These are phyloP conservation scores for Taphrina wiesneri DNA, from an alignment of 1,139 yeast genomes.

Conservation along the genomic window DNA sequence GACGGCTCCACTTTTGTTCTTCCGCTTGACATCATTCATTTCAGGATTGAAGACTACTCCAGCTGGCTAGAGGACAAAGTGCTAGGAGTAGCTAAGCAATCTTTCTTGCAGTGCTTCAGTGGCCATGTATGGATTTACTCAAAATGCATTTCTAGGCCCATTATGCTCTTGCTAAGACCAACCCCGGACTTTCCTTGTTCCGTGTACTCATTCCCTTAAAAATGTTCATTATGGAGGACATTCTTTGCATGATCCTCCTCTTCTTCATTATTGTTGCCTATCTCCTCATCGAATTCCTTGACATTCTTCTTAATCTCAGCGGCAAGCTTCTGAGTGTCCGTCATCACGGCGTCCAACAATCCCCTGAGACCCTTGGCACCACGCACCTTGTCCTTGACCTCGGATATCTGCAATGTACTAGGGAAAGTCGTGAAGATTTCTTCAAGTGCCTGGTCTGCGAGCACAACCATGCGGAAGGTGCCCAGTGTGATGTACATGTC, in stretches of 20 bases:
- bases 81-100: too few species aligned
- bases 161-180: conserved; percentile 4
- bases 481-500: conserved; percentile 77
- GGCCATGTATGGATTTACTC: too few species aligned
- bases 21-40: too few species aligned
- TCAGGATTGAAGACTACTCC: too few species aligned
- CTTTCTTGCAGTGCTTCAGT: too few species aligned
- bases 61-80: too few species aligned
- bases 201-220: neutral
- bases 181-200: neutral
- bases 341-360: conserved; percentile 86
- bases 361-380: conserved; percentile 62
- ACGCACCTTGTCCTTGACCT: conserved; percentile 53
- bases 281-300: conserved; percentile 27
- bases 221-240: conserved; percentile 1
- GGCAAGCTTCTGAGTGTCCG: conserved; percentile 90
- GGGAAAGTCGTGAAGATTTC: conserved; percentile 66
- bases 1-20: neutral
- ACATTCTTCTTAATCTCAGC: conserved; percentile 29
- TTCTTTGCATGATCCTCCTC: conserved; percentile 18
- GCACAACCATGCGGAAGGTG: conserved; percentile 88
- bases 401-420: conserved; percentile 71
- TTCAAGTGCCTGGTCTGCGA: conserved; percentile 93
- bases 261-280: conserved; percentile 4
- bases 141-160: neutral